Evolutionary conservation across 2,329 filamentous ascomycete genomes (phyloP).

Genomic region (Arthrobotrys musiformis): DNA sequence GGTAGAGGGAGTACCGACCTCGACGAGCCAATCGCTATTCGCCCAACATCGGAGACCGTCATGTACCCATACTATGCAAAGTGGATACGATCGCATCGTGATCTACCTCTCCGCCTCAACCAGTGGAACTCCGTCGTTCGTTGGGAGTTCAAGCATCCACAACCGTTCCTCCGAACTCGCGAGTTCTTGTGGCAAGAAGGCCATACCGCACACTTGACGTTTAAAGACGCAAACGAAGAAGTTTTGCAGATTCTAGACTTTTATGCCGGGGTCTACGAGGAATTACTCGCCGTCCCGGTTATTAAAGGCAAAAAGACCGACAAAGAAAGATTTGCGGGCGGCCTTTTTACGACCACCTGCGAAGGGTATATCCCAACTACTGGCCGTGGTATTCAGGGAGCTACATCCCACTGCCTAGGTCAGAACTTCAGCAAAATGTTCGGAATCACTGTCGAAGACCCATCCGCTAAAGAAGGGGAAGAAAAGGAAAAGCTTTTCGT

Average conservation of each 20-base stretch:
- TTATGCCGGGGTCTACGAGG: constrained; percentile 90
- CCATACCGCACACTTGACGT: constrained; percentile 89
- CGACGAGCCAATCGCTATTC: constrained; percentile 79
- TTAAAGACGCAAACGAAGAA: constrained; percentile 82
- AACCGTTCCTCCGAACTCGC: constrained; percentile 85
- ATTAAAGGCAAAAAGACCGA: constrained; percentile 95
- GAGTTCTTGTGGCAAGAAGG: constrained; percentile 99
- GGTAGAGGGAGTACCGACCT: constrained; percentile 86
- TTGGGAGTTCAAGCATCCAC: constrained; percentile 95
- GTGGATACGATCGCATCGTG: constrained; percentile 96
- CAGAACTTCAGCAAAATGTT: constrained; percentile 99
- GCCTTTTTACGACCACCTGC: constrained; percentile 94
- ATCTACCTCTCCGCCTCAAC: constrained; percentile 92
- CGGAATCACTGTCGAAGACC: constrained; percentile 95
- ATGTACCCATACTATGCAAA: constrained; percentile 97
- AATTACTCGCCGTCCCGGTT: constrained; percentile 92
- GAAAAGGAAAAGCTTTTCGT: constrained; percentile 84
- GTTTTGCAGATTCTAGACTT: constrained; percentile 92
- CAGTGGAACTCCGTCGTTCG: constrained; percentile 97
- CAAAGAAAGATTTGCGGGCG: constrained; percentile 97
- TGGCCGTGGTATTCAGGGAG: constrained; percentile 95
- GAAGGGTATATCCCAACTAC: constrained; percentile 97
- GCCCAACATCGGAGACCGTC: constrained; percentile 78
- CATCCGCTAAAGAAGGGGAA: constrained; percentile 71
- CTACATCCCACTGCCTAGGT: constrained; percentile 90